Evolutionary conservation across 768 basidiomycete genomes (phyloP), one percentile per base, ranked within the genome.

Genomic region (Calocera cornea): DNA sequence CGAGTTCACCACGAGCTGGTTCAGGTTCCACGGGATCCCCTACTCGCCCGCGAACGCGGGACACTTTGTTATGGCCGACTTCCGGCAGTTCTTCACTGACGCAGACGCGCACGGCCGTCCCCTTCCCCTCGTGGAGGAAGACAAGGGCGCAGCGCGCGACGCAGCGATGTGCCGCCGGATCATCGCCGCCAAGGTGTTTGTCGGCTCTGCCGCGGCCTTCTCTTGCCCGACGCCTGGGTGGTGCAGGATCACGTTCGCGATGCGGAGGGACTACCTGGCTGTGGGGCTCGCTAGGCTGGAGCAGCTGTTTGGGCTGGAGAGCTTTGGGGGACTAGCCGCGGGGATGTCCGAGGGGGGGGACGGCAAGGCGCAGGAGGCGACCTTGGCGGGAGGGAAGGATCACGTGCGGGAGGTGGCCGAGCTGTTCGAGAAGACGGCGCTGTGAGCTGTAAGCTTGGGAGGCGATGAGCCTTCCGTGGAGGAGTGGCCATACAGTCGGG

Each of bases 31-130:
- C 64, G 29, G 14, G 2, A 70, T 74, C 54, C 64, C 66, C 0
- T 73, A 69, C 63, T 68, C 67, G 14, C 71, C 67, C 1, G 31
- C 50, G 1, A 65, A 69, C 34, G 71, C 72, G 11, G 70, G 71
- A 1, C 70, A 72, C 60, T 73, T 72, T 36, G 67, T 72, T 31
- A 70, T 64, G 44, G 68, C 71, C 49, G 71, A 73, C 38, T 36
- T 73, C 63, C 19, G 68, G 11, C 2, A 33, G 22, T 70, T 33
- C 38, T 64, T 73, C 16, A 65, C 68, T 1, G 5, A 34, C 33
- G 5, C 16, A 2, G 64, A 68, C n/a, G 36, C 0, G 10, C 38
- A 69, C 17, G 66, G 66, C 1, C 33, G 54, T 24, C 22, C 41
- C 41, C 41, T 66, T 7, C 29, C 29, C 10, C 29, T 8, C 1